Conservation (phyloP, 345 rosid genomes). For the Adansonia digitata region DNA sequence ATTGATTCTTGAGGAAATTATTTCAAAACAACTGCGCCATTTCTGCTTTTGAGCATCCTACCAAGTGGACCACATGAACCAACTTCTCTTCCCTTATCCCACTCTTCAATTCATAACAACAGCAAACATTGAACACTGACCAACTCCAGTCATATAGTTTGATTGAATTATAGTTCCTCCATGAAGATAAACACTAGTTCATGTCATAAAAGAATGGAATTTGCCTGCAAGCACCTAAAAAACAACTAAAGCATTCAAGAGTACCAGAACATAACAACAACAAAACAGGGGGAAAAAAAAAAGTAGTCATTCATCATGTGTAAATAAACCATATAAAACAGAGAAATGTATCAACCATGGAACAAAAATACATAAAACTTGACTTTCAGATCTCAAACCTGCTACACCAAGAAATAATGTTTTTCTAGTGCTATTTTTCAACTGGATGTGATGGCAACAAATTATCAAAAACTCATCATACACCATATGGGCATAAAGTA, state of each 20-base stretch:
- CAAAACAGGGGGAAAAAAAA: not conserved
- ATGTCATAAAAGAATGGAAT: not conserved
- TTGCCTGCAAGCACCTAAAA: not conserved
- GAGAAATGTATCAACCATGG: not conserved
- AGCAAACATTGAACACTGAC: not conserved
- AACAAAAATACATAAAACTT: not conserved
- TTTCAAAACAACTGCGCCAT: slow-evolving; percentile 3
- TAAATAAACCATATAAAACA: not conserved
- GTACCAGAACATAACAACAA: not conserved
- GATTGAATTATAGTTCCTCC: not conserved
- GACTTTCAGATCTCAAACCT: not conserved
- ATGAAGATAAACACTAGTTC: not conserved
- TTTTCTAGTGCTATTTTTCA: not conserved
- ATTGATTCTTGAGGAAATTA: not conserved
- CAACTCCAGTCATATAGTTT: not conserved
- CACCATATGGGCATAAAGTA: not conserved
- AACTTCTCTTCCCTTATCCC: not conserved
- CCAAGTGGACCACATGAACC: not conserved
- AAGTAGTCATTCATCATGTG: not conserved
- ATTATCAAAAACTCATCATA: not conserved
- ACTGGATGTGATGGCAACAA: slow-evolving; percentile 3
- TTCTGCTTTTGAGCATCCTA: not conserved
- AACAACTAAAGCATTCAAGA: not conserved
- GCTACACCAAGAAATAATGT: not conserved
- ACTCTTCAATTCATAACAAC: not conserved